Conservation (phyloP, 768 basidiomycete species). For the Crucibulum laeve region DNA sequence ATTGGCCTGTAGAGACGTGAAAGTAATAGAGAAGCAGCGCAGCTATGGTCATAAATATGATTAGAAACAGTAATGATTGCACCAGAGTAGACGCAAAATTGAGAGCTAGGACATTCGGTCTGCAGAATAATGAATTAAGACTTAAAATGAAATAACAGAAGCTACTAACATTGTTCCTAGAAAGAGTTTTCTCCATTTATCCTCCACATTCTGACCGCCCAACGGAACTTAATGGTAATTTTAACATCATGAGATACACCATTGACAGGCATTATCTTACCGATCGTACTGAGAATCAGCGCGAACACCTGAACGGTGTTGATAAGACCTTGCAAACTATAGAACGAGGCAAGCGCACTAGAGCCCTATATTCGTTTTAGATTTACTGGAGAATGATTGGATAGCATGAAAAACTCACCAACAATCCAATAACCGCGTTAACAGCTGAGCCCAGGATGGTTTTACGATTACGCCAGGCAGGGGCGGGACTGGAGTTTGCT, state of each 20-base stretch:
- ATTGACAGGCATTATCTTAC: slow-evolving; percentile 24
- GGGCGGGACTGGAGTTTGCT: slow-evolving; percentile 41
- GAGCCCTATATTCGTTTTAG: slow-evolving; percentile 47
- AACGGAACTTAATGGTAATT: slow-evolving; percentile 29
- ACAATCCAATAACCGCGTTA: slow-evolving; percentile 46
- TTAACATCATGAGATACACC: not conserved
- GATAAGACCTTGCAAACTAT: slow-evolving; percentile 64
- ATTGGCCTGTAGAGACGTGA: slow-evolving; percentile 41
- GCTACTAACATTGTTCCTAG: slow-evolving; percentile 61
- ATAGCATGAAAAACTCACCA: slow-evolving; percentile 34
- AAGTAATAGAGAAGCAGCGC: slow-evolving; percentile 56
- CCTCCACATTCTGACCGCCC: slow-evolving; percentile 27
- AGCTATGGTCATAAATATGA: slow-evolving; percentile 52
- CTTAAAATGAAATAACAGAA: not conserved
- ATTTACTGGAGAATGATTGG: not conserved
- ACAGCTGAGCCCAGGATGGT: slow-evolving; percentile 43
- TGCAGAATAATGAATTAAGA: slow-evolving; percentile 17
- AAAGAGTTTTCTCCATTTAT: slow-evolving; percentile 55
- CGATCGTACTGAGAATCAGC: slow-evolving; percentile 61
- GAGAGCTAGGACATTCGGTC: slow-evolving; percentile 71
- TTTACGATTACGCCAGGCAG: slow-evolving; percentile 52
- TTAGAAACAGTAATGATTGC: slow-evolving; percentile 56
- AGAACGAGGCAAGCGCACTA: slow-evolving; percentile 62
- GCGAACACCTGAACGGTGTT: slow-evolving; percentile 73
- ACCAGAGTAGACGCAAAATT: slow-evolving; percentile 63